phyloP scores from a whole-genome alignment of 768 basidiomycete genomes.

The Leccinum subgranulosum region DNA sequence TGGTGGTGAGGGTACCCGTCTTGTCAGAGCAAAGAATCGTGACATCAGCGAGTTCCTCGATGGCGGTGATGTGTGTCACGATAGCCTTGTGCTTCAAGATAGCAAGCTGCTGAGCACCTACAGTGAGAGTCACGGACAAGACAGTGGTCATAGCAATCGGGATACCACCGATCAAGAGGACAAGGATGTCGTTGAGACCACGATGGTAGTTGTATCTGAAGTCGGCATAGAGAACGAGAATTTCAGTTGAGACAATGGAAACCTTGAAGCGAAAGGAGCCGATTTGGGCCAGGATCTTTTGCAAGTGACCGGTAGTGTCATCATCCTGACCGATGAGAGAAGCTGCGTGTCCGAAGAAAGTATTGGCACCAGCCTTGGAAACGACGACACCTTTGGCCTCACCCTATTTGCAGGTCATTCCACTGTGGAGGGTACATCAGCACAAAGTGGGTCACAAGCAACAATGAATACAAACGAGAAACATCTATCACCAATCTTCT shows the following conservation, averaged over 20 bases:
- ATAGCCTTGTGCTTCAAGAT: slow-evolving; percentile 99
- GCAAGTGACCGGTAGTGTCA: slow-evolving; percentile 96
- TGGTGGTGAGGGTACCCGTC: slow-evolving; percentile 97
- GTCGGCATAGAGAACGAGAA: slow-evolving; percentile 88
- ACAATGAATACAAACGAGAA: slow-evolving; percentile 76
- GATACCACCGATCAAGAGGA: slow-evolving; percentile 99
- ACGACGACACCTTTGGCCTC: slow-evolving; percentile 99
- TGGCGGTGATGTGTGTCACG: slow-evolving; percentile 98
- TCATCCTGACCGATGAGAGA: slow-evolving; percentile 97
- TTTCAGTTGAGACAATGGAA: slow-evolving; percentile 92
- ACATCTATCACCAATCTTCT: slow-evolving; percentile 94
- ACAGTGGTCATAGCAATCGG: slow-evolving; percentile 99
- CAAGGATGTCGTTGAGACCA: slow-evolving; percentile 96
- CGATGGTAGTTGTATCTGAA: slow-evolving; percentile 90
- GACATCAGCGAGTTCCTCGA: slow-evolving; percentile 97
- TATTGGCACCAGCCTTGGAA: slow-evolving; percentile 95
- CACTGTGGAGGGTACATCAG: slow-evolving; percentile 41
- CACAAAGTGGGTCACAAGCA: not conserved
- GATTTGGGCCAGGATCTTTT: slow-evolving; percentile 97
- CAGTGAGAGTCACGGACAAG: slow-evolving; percentile 95
- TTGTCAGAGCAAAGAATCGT: slow-evolving; percentile 99
- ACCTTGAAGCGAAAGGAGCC: slow-evolving; percentile 97
- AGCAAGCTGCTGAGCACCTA: slow-evolving; percentile 97
- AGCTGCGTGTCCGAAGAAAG: slow-evolving; percentile 98
- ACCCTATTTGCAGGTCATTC: slow-evolving; percentile 98